phyloP scores from a whole-genome alignment of 1,284 basidiomycete species.

The Malassezia psittaci region DNA sequence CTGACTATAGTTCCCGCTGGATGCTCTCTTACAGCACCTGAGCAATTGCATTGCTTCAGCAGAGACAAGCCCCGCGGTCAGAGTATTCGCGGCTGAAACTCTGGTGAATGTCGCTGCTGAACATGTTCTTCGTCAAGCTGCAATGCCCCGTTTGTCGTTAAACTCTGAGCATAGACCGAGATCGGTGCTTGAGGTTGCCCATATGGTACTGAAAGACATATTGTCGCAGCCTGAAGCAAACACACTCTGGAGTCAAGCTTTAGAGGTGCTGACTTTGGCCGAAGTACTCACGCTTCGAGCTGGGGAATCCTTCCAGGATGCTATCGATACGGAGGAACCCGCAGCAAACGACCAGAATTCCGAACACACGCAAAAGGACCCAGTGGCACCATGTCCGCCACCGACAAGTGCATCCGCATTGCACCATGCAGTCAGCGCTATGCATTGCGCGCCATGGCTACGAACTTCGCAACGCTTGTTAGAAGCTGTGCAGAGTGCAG shows the following conservation, averaged over 20 bases:
- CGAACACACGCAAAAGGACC: background rate
- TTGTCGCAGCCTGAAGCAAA: constrained; percentile 1
- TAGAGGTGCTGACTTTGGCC: constrained; percentile 1
- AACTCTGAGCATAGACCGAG: background rate
- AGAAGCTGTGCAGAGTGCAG: background rate
- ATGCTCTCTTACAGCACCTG: constrained; percentile 9
- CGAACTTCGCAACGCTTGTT: constrained; percentile 49
- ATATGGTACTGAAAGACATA: background rate
- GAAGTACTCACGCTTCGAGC: background rate
- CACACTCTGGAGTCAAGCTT: constrained; percentile 2
- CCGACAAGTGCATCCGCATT: constrained; percentile 1
- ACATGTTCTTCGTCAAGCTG: background rate
- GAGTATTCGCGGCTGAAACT: constrained; percentile 6
- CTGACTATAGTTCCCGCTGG: constrained; percentile 1
- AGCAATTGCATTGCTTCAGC: background rate
- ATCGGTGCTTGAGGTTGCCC: constrained; percentile 3
- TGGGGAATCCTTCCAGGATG: too few species aligned
- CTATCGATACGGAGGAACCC: too few species aligned
- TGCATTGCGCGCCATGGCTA: constrained; percentile 50
- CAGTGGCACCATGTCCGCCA: background rate
- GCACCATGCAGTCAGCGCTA: constrained; percentile 7
- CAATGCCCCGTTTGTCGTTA: constrained; percentile 5
- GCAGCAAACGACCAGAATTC: background rate
- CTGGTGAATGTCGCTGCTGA: constrained; percentile 7
- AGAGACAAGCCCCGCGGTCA: background rate